phyloP scores from a whole-genome alignment of 2,329 filamentous ascomycete species.

The Sclerotinia nivalis region DNA sequence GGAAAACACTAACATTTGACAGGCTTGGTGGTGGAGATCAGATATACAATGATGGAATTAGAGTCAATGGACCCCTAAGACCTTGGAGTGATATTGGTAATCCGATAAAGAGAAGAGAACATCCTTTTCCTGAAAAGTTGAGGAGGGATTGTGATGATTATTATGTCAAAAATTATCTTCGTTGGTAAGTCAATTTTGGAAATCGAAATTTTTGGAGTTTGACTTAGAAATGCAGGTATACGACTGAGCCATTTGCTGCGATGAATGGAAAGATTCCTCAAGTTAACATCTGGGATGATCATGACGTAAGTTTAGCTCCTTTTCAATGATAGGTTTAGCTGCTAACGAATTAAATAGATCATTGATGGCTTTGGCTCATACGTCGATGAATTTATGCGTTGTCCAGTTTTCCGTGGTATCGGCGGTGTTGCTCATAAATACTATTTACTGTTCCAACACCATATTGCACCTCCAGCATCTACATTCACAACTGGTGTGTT shows the following conservation, averaged over 20 bases:
- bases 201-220: conserved; percentile 44
- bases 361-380: conserved; percentile 95
- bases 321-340: not conserved
- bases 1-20: conserved; percentile 29
- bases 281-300: conserved; percentile 98
- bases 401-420: conserved; percentile 86
- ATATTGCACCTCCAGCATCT: conserved; percentile 78
- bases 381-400: conserved; percentile 89
- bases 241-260: conserved; percentile 77
- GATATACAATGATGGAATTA: conserved; percentile 92
- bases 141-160: conserved; percentile 84
- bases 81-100: conserved; percentile 83
- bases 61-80: conserved; percentile 78
- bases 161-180: conserved; percentile 86
- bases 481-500: conserved; percentile 78
- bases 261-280: conserved; percentile 92
- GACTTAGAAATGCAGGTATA: conserved; percentile 68
- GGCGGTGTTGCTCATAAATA: conserved; percentile 96
- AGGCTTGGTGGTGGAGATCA: conserved; percentile 93
- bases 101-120: conserved; percentile 76
- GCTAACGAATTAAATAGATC: conserved; percentile 49
- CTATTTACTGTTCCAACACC: conserved; percentile 97
- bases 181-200: conserved; percentile 53
- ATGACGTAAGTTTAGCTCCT: conserved; percentile 59
- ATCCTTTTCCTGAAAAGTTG: conserved; percentile 75